Evolutionary conservation across 192 early-diverging fungal species (phyloP).

Genomic region (Mortierella claussenii): DNA sequence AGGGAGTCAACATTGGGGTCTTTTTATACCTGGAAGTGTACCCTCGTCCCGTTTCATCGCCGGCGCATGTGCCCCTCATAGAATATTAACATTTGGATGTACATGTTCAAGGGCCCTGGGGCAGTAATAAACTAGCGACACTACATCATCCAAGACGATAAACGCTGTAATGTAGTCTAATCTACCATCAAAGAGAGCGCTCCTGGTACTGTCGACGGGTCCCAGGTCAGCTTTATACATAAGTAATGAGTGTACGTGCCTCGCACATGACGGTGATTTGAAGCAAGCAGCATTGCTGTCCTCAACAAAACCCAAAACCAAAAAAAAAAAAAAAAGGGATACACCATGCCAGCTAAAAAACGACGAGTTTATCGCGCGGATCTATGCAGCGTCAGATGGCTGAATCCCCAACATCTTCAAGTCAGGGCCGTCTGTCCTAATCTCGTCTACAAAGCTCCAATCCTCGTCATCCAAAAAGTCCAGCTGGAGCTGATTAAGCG

Average conservation of each 20-base stretch:
- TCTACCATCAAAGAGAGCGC: no score
- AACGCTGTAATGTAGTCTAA: no score
- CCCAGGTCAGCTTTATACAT: no score
- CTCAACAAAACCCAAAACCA: background rate
- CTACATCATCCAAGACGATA: no score
- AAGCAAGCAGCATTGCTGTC: background rate
- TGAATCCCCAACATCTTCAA: background rate
- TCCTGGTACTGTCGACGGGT: no score
- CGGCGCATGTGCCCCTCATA: background rate
- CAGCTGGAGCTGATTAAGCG: slow-evolving; percentile 32
- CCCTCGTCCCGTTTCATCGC: no score
- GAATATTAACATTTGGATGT: background rate
- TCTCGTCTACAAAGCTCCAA: slow-evolving; percentile 54
- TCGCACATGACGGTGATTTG: no score
- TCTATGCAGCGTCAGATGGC: background rate
- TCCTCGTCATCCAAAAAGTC: slow-evolving; percentile 49
- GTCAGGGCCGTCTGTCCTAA: slow-evolving; percentile 19
- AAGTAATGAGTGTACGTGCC: no score
- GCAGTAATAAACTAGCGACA: no score
- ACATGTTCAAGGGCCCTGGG: background rate
- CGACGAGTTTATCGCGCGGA: background rate
- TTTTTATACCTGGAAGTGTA: no score
- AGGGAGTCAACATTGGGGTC: background rate
- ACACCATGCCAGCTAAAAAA: background rate
- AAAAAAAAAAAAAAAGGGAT: background rate